Evolutionary conservation across 257 asterid genomes (phyloP), one percentile per base, ranked within the genome.

Genomic region (Salvia rosmarinus): DNA sequence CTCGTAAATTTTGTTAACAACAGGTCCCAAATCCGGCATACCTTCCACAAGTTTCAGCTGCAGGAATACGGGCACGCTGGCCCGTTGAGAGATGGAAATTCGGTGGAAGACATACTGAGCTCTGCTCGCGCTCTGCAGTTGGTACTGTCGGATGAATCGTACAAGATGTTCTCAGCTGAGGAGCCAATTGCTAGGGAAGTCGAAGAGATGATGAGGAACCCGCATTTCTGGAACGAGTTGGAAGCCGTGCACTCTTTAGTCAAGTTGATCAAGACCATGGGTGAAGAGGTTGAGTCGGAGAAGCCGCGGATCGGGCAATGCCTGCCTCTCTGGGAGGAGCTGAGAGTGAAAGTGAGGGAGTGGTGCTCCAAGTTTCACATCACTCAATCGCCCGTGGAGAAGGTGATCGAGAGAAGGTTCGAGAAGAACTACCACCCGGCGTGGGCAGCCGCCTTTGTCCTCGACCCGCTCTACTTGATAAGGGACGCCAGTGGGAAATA

Each of bases 401-500:
- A 88, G 64, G 73, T 95, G 42, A 42, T 91, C 0, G 90, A 88
- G 14, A 78, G 47, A 77, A 82, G 99, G 78, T 87, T 95, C 75
- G 81, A 78, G 76, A 95, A 88, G 79, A 91, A 95, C 55, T 95
- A 95, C 55, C 99, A 95, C 58, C 98, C 98, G 0, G 90, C 97
- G 9, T 91, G 98, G 99, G 92, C 98, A 0, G 98, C 97, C 2
- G 96, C 99, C 0, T 95, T 91, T 57, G 80, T 95, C 11, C 96
- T 95, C 13, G 99, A 95, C 64, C 99, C 99, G 0, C 75, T 95
- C 16, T 95, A 91, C 75, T 78, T 95, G 74, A 82, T 84, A 3
- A 78, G 89, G 61, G 99, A 91, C 76, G 39, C 90, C 0, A 88
- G 90, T n/a, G 98, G 99, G 65, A 95, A 89, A 63, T 91, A 95